Conservation (phyloP, 148 eudicot species). For the Tetragonia tetragonoides region DNA sequence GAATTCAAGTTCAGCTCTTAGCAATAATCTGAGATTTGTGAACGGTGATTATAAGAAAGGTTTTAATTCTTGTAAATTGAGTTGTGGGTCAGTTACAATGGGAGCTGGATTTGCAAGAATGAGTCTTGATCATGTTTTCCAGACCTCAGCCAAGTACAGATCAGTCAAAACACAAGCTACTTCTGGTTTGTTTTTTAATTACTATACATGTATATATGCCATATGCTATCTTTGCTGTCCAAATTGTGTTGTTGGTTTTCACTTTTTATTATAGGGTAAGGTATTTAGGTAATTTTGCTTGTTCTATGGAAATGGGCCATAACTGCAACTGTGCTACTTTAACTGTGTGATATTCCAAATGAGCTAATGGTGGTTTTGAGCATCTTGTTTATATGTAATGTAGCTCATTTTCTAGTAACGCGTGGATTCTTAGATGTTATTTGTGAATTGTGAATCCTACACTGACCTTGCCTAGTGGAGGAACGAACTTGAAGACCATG, state of each 20-base stretch:
- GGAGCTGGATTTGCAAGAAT: constrained; percentile 47
- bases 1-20: constrained; percentile 20
- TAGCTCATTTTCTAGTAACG: neutral
- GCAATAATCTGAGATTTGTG: constrained; percentile 31
- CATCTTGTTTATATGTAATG: neutral
- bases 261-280: neutral
- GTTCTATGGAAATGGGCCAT: neutral
- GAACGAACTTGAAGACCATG: neutral
- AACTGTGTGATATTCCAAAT: neutral
- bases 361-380: neutral
- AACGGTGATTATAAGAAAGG: constrained; percentile 16
- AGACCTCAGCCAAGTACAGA: constrained; percentile 56
- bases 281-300: neutral
- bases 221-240: neutral
- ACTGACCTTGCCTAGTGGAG: no score
- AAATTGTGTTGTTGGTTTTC: neutral
- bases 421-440: neutral
- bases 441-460: neutral
- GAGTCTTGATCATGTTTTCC: constrained; percentile 40
- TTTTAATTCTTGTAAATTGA: constrained; percentile 31
- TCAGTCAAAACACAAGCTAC: constrained; percentile 62
- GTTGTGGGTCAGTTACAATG: constrained; percentile 40
- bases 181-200: constrained; percentile 40
- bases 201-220: neutral
- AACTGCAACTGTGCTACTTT: neutral